Conservation (phyloP, 2,329 filamentous ascomycete species). For the Aureobasidium sp. region DNA sequence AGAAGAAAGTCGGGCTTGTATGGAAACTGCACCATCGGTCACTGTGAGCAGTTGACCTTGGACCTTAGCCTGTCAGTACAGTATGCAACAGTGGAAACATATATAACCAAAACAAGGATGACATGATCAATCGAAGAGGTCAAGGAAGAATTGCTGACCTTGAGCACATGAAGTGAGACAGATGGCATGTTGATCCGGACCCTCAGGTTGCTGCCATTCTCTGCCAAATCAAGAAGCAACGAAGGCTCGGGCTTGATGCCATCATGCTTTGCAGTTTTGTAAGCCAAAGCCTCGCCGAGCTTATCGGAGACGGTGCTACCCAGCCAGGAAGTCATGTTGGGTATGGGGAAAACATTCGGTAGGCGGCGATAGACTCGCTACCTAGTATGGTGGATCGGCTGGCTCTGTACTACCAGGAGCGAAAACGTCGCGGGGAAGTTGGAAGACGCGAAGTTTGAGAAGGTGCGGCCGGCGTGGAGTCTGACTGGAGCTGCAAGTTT, state of each 20-base stretch:
- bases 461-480: background rate
- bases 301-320: conserved; percentile 23
- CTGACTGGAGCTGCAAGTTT: background rate
- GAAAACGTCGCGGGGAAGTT: background rate
- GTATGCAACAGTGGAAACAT: background rate
- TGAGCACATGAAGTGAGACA: conserved; percentile 17
- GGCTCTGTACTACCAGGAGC: conserved; percentile 8
- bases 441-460: background rate
- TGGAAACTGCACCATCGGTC: background rate
- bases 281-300: conserved; percentile 23
- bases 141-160: background rate
- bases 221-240: conserved; percentile 12
- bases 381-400: background rate
- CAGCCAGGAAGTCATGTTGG: conserved; percentile 24
- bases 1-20: background rate
- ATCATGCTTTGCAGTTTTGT: conserved; percentile 18
- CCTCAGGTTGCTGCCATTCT: conserved; percentile 29
- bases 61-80: conserved; percentile 16
- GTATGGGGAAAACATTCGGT: background rate
- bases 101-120: background rate
- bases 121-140: background rate
- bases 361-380: background rate
- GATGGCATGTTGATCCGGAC: conserved; percentile 22
- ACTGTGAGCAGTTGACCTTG: background rate
- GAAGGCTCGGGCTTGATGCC: conserved; percentile 22